Conservation (phyloP, 345 rosid genomes). For the Brassica napus region Da-Ae NC_063445.1:4360501-4361000, state of each 20-base stretch:
- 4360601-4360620: conserved; percentile 10
- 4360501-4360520: too few relatives aligned
- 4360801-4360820: conserved; percentile 72
- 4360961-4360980: conserved; percentile 91
- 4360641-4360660: conserved; percentile 76
- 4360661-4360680: conserved; percentile 80
- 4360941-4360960: conserved; percentile 93
- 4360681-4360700: conserved; percentile 77
- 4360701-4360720: conserved; percentile 68
- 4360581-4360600: conserved; percentile 31
- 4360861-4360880: background rate
- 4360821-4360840: background rate
- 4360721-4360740: conserved; percentile 70
- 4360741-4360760: conserved; percentile 87
- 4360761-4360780: conserved; percentile 80
- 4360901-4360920: conserved; percentile 92
- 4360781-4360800: conserved; percentile 81
- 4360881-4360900: conserved; percentile 94
- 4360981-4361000: conserved; percentile 97
- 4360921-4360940: conserved; percentile 93
- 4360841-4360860: background rate
- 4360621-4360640: conserved; percentile 52
- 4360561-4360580: conserved; percentile 14
- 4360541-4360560: conserved; percentile 27
- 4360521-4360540: conserved; percentile 36